Evolutionary conservation across 2,329 filamentous ascomycete genomes (phyloP).

Genomic region (Microcera coccophila): DNA sequence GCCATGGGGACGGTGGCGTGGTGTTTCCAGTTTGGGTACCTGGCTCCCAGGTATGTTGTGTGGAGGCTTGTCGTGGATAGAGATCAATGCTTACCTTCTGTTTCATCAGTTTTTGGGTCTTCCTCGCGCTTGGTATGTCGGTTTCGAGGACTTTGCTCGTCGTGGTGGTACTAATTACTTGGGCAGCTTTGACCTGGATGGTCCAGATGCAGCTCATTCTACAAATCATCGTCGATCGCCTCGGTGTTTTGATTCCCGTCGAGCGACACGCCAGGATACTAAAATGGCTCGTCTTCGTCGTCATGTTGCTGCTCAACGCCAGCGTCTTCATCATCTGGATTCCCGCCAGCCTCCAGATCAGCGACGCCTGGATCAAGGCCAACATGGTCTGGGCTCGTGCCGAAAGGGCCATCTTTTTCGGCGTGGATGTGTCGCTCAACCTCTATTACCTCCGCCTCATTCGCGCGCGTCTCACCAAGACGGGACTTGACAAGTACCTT

Average conservation of each 20-base stretch:
- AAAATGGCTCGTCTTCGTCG: constrained; percentile 41
- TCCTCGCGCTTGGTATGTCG: constrained; percentile 18
- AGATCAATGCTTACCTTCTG: background rate
- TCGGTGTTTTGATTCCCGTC: constrained; percentile 43
- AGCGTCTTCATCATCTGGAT: constrained; percentile 54
- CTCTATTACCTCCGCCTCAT: constrained; percentile 48
- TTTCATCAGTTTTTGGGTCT: constrained; percentile 19
- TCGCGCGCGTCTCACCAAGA: constrained; percentile 41
- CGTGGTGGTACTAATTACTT: background rate
- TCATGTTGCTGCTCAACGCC: constrained; percentile 50
- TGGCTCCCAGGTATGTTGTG: constrained; percentile 17
- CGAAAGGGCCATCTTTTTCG: constrained; percentile 49
- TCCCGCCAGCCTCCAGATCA: constrained; percentile 45
- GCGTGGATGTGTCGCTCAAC: constrained; percentile 48
- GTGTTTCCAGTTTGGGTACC: constrained; percentile 22
- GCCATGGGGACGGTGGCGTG: constrained; percentile 18
- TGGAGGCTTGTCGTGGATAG: no score
- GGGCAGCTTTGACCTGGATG: constrained; percentile 30
- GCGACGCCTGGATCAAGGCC: constrained; percentile 37
- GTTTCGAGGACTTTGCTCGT: background rate
- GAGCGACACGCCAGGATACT: constrained; percentile 34
- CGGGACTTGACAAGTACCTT: constrained; percentile 47
- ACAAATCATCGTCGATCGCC: constrained; percentile 53
- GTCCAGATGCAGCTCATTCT: constrained; percentile 48
- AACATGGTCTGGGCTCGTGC: constrained; percentile 51